Base-by-base conservation (phyloP, 176 grass and related monocot species). In the Phoenix dactylifera region DNA sequence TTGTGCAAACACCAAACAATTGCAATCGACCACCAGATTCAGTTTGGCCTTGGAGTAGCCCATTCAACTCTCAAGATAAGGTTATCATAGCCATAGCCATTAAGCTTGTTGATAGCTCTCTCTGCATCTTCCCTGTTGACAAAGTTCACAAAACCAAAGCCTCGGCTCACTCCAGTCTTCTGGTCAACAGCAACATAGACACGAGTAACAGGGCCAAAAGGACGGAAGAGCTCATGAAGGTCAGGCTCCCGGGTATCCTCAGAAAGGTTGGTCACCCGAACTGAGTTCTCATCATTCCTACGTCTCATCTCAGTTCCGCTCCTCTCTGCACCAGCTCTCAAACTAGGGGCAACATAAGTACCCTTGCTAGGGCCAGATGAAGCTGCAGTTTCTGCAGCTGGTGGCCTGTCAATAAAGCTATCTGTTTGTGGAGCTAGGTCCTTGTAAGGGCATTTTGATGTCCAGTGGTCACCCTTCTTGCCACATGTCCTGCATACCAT, bases 81-180 rank as follows among this genome's bases (percentile, higher is more conserved):
- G 68, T 94, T 94, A 65, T 94, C 89, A 54, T 94, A 94, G 52
- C 89, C 89, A 67, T 94, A 94, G 2, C 89, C 89, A 64, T 94
- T 94, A 52, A 94, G 83, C 74, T 94, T 94, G 74, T 82, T 88
- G 52, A 88, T 94, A 18, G 89, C 83, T 77, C 79, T 86, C 58
- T 88, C 89, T 0, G 89, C 89, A 0, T 94, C 83, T 64, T 94
- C 89, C 22, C 79, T 77, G 74, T 94, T 81, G 5, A 94, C 77
- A 10, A 94, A 87, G 49, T 94, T 87, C 59, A 94, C 77, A 2
- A 94, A 94, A 12, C 83, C 83, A 28, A 87, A 87, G 0, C 89
- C 83, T 52, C 89, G 77, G 63, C 88, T 92, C 1, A 32, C 56
- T 25, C 84, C 84, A 67, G 89, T 84, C 80, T 85, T 94, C 54